These are phyloP conservation scores for Calendula officinalis DNA, from an alignment of 129 eudicot species.

Conservation along the genomic window DNA sequence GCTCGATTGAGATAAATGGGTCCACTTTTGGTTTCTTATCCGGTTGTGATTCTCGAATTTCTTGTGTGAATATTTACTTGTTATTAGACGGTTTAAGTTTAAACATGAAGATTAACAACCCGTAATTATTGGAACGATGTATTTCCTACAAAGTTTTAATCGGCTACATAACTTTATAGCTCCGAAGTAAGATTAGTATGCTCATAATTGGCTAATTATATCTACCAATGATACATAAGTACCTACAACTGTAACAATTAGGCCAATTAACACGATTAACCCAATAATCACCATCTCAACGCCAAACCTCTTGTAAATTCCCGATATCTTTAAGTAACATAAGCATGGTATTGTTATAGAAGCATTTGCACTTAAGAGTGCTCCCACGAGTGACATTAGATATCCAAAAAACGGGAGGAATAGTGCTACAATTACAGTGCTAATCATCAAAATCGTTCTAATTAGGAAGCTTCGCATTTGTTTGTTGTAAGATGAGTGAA, in stretches of 20 bases:
- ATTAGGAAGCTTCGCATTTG: conserved; percentile 39
- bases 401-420: conserved; percentile 61
- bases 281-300: conserved; percentile 38
- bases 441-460: conserved; percentile 55
- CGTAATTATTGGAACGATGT: background rate
- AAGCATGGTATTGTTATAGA: conserved; percentile 71
- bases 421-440: conserved; percentile 63
- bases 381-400: conserved; percentile 89
- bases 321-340: conserved; percentile 77
- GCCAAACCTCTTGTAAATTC: conserved; percentile 41
- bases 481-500: conserved; percentile 38
- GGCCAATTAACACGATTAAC: conserved; percentile 42
- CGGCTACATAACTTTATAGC: background rate
- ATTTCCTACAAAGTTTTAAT: background rate
- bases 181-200: background rate
- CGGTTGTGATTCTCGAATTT: conserved; percentile 44
- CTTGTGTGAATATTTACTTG: conserved; percentile 37
- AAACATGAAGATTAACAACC: conserved; percentile 37
- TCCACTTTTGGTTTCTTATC: conserved; percentile 47
- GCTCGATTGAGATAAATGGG: conserved; percentile 59
- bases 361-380: conserved; percentile 66
- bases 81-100: conserved; percentile 45
- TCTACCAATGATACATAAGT: conserved; percentile 57
- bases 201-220: conserved; percentile 40
- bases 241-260: conserved; percentile 49